Conservation (phyloP, 1,139 yeast species). For the Suhomyces kunorum region DNA sequence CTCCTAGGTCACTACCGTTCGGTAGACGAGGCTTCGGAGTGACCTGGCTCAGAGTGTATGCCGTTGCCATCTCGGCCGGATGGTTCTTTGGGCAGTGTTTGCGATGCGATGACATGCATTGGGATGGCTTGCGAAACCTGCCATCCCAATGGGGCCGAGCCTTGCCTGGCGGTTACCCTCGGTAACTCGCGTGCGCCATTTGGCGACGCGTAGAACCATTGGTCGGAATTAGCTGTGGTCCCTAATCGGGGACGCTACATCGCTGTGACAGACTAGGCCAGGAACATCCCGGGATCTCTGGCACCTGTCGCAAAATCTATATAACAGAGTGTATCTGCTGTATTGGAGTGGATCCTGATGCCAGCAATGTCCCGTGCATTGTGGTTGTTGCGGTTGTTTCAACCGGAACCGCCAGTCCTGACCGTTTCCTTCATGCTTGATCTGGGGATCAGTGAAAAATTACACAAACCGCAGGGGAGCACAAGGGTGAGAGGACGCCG, state of each 20-base stretch:
- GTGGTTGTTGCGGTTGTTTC: no score
- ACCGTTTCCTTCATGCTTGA: neutral
- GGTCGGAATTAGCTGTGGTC: conserved; percentile 1
- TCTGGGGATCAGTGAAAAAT: conserved; percentile 4
- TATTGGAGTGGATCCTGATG: no score
- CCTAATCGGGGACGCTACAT: no score
- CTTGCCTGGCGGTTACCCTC: neutral
- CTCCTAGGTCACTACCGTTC: neutral
- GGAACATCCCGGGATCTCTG: no score
- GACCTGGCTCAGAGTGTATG: no score
- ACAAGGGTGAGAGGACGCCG: no score
- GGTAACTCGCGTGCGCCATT: conserved; percentile 6
- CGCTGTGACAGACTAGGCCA: no score
- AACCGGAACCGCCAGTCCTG: neutral
- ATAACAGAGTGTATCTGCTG: no score
- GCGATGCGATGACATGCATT: neutral
- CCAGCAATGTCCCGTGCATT: no score
- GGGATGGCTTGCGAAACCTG: neutral
- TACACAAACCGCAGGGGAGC: conserved; percentile 1
- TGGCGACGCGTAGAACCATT: neutral
- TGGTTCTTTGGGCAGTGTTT: neutral
- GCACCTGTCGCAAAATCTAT: no score
- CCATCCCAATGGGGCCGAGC: neutral
- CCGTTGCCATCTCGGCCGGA: no score
- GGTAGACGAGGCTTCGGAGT: no score